Evolutionary conservation across 2,329 filamentous ascomycete genomes (phyloP).

Genomic region (Venturia aucupariae): DNA sequence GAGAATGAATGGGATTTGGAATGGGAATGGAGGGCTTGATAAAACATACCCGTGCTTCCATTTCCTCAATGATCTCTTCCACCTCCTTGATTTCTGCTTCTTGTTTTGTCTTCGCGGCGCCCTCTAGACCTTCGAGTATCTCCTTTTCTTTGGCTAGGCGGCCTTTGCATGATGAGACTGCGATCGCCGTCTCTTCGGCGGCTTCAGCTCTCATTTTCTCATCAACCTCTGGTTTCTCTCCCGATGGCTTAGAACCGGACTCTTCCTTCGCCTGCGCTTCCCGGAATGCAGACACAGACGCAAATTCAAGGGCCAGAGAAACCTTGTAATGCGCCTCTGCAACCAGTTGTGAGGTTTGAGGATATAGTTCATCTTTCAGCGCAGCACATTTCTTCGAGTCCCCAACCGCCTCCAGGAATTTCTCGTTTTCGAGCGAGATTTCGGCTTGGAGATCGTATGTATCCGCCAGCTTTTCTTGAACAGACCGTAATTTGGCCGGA

Average conservation of each 20-base stretch:
- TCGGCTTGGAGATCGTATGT: slow-evolving; percentile 91
- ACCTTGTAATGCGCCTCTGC: slow-evolving; percentile 97
- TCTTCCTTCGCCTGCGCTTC: slow-evolving; percentile 41
- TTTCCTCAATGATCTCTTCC: slow-evolving; percentile 68
- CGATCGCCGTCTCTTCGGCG: slow-evolving; percentile 59
- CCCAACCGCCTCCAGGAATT: slow-evolving; percentile 77
- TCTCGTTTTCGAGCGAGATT: slow-evolving; percentile 94
- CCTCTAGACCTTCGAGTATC: slow-evolving; percentile 44
- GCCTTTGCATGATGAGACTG: slow-evolving; percentile 61
- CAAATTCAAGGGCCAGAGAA: slow-evolving; percentile 88
- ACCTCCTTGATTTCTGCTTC: slow-evolving; percentile 59
- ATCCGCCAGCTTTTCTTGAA: slow-evolving; percentile 82
- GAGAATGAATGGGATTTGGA: not conserved
- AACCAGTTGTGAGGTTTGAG: slow-evolving; percentile 71
- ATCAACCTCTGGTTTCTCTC: slow-evolving; percentile 45
- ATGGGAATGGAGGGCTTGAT: slow-evolving; percentile 15
- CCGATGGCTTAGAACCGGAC: slow-evolving; percentile 31
- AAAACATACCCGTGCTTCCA: slow-evolving; percentile 56
- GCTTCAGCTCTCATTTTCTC: slow-evolving; percentile 63
- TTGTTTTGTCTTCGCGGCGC: slow-evolving; percentile 52
- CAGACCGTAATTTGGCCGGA: slow-evolving; percentile 35
- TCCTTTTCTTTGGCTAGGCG: slow-evolving; percentile 64
- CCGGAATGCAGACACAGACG: slow-evolving; percentile 59
- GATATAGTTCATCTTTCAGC: slow-evolving; percentile 70
- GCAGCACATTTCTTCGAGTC: slow-evolving; percentile 71